A percentile compares a stretch with the other conserved stretches of the same genome.
Evolutionary conservation across 1,284 basidiomycete species (phyloP).

Genomic region (Phaffia rhodozyma): DNA sequence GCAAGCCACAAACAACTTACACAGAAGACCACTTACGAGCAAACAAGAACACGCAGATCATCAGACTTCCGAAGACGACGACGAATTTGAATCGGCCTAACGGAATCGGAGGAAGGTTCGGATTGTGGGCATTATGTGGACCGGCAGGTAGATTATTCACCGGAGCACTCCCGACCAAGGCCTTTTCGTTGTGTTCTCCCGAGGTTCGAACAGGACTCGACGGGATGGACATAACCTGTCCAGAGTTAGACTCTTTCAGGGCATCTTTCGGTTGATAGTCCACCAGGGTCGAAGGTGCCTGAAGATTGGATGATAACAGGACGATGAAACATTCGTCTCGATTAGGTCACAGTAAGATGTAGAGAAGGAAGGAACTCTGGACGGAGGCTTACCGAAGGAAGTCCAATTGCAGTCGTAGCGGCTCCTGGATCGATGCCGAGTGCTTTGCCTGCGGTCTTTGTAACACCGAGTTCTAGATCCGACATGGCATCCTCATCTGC

Average conservation of each 20-base stretch:
- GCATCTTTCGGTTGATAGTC: not conserved
- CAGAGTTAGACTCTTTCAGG: not conserved
- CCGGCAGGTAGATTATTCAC: slow-evolving; percentile 2
- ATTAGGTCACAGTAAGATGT: not conserved
- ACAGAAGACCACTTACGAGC: slow-evolving; percentile 20
- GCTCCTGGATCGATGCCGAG: no score
- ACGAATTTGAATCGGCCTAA: slow-evolving; percentile 24
- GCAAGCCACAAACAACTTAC: not conserved
- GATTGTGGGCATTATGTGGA: slow-evolving; percentile 13
- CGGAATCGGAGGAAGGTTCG: slow-evolving; percentile 24
- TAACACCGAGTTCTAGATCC: not conserved
- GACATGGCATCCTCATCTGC: not conserved
- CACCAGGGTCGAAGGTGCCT: no score
- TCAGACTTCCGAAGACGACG: slow-evolving; percentile 27
- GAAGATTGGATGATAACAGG: not conserved
- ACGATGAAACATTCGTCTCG: not conserved
- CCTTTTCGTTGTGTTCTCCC: no score
- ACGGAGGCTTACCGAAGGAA: no score
- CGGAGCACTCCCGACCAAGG: no score
- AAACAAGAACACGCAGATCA: slow-evolving; percentile 33
- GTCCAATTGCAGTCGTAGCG: no score
- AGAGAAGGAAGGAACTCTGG: no score
- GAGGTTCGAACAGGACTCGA: not conserved
- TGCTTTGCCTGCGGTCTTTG: no score
- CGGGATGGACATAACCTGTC: not conserved